Evolutionary conservation across 495 filamentous ascomycete genomes (phyloP), one percentile per base, ranked within the genome.

Genomic region (Durotheca rogersii): DNA sequence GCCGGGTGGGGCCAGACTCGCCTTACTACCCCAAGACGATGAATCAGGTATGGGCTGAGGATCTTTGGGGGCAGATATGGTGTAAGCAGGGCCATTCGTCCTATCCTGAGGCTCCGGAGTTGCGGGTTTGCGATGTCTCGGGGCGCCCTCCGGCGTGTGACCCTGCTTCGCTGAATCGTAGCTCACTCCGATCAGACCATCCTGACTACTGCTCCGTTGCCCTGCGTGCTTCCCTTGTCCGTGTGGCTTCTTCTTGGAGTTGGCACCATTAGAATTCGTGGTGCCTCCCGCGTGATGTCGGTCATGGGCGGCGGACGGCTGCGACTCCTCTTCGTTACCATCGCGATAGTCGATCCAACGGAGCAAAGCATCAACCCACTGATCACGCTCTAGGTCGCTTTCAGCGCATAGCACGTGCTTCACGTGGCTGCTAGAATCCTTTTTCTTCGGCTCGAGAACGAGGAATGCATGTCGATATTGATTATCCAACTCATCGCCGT

Each of bases 401-500:
- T 98, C 93, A 4, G 92, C 90, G 61, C 93, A 98, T 11, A 98
- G 72, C 6, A 97, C 89, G 69, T 98, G 93, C 34, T 91, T 87
- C n/a, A 95, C 89, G 32, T 90, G 77, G 56, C 85, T 93, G 12
- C 77, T 85, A 4, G 91, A 88, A 67, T 98, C 94, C 67, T 96
- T 98, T 67, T 88, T 88, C 73, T 97, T 98, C 1, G 90, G 91
- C 66, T 98, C 93, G 30, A 96, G 60, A 42, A 98, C 86, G 36
- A 97, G 74, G 69, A 98, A 97, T 4, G 94, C 93, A 72, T 98
- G 93, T 7, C 93, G 85, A 65, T 95, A 97, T 63, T 97, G 88
- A 58, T 93, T 95, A 34, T 98, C 93, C n/a, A 66, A 56, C 29
- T 82, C 74, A 47, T 95, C 89, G 31, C 86, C 84, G 15, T 81